A percentile compares a stretch with the other conserved stretches of the same genome.
Evolutionary conservation across 306 rosid genomes (phyloP).

Genomic region (Rosa rugosa): DNA sequence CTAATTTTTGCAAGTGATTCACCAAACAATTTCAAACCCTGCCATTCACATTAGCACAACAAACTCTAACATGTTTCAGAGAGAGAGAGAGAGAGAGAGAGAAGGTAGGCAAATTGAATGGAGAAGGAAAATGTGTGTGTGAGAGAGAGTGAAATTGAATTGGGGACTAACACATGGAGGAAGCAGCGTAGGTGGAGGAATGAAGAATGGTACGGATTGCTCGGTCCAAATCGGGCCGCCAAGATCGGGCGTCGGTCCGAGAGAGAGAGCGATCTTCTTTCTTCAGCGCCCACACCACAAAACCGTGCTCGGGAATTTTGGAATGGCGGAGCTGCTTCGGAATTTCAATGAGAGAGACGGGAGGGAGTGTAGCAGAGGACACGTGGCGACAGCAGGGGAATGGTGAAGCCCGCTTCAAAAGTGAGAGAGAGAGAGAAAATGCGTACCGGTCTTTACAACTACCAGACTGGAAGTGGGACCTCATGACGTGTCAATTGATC

Average conservation of each 20-base stretch:
- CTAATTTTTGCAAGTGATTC: neutral
- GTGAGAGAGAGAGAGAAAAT: neutral
- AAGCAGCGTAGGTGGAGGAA: constrained; percentile 37
- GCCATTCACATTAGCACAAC: constrained; percentile 5
- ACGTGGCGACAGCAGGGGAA: constrained; percentile 27
- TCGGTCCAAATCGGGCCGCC: constrained; percentile 41
- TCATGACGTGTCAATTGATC: too few relatives aligned
- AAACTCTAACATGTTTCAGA: constrained; percentile 11
- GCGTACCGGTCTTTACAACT: too few relatives aligned
- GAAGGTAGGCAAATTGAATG: neutral
- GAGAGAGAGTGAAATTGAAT: constrained; percentile 22
- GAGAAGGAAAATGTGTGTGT: neutral
- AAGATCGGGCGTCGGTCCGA: constrained; percentile 24
- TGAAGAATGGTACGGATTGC: constrained; percentile 28
- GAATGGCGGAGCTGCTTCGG: constrained; percentile 26
- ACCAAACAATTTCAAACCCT: constrained; percentile 24
- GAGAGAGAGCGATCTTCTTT: neutral
- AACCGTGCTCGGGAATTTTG: neutral
- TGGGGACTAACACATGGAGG: constrained; percentile 36
- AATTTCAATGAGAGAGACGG: neutral
- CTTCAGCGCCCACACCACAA: neutral
- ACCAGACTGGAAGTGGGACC: neutral
- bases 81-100: neutral
- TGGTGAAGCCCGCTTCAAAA: constrained; percentile 39
- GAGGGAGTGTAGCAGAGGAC: neutral